Base-by-base conservation (phyloP, 352 stramenopile genomes). In the Blastocystis sp. region DNA sequence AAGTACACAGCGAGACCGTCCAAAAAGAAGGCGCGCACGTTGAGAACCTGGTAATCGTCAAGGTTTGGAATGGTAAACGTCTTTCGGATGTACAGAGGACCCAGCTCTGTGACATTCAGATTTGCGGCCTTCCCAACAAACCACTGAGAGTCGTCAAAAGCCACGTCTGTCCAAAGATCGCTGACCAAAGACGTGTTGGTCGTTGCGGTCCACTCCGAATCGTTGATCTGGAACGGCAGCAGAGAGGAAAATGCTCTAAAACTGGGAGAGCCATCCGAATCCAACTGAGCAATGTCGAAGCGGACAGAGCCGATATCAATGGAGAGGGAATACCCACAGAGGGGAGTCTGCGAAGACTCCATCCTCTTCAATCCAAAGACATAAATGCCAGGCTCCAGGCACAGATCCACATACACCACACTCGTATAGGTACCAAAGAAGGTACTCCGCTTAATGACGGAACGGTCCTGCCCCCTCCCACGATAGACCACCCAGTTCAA, bases 191-290 rank as follows among this genome's bases (percentile, higher is more conserved):
- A 32, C 21, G 4, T 48, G 7, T 34, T 51, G 9, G 16, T 56
- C 7, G 42, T n/a, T 16, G 32, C 29, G 8, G 40, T 76, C 64
- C 64, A 76, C 27, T 57, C 21, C 1, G 64, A 44, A 51, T 34
- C 51, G 21, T 76, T n/a, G 53, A 81, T 81, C 53, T 81, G 69
- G 48, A 81, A 81, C 24, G 69, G 69, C 1, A 81, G 21, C 9
- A 63, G 44, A 8, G 69, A 81, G 16, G 69, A 63, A 24, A 67
- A 67, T 11, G 64, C 8, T n/a, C n/a, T n/a, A n/a, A n/a, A n/a
- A n/a, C n/a, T n/a, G 4, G 61, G 61, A 14, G 36, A 27, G 6
- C n/a, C 42, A 21, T 44, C 42, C 32, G 8, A 29, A 4, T 29
- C 4, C 7, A 76, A 4, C 38, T 36, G 36, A 51, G 27, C 36